A percentile compares a stretch with the other conserved stretches of the same genome.
phyloP scores from a whole-genome alignment of 192 early-diverging fungal genomes.

The Spizellomyces punctatus region DNA sequence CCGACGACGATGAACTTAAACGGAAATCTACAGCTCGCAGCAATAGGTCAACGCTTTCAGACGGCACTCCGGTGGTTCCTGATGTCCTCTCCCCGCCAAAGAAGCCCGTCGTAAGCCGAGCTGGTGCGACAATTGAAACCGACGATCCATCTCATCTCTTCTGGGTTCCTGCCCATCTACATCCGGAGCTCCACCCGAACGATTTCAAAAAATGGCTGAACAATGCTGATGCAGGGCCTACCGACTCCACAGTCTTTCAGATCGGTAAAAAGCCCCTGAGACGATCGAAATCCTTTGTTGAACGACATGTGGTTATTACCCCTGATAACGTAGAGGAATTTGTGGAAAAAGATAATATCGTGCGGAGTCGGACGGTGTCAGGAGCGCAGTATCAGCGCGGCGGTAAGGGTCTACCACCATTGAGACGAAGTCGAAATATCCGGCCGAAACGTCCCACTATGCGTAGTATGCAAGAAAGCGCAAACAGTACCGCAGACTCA shows the following conservation, averaged over 20 bases:
- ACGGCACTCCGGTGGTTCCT: conserved; percentile 19
- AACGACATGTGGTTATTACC: conserved; percentile 40
- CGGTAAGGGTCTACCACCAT: conserved; percentile 31
- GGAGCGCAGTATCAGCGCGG: neutral
- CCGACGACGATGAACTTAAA: too few relatives aligned
- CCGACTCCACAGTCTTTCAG: conserved; percentile 5
- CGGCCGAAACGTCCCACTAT: conserved; percentile 5
- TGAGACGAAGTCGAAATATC: conserved; percentile 16
- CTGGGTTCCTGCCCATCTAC: conserved; percentile 40
- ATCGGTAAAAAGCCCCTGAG: conserved; percentile 26
- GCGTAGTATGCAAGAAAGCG: neutral
- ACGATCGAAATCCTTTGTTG: conserved; percentile 41
- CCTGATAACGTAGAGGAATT: conserved; percentile 37
- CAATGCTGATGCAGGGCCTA: conserved; percentile 3
- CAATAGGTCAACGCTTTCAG: conserved; percentile 14
- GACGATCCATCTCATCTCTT: conserved; percentile 31
- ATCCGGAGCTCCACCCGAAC: conserved; percentile 34
- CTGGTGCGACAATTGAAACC: conserved; percentile 30
- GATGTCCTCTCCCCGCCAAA: conserved; percentile 26
- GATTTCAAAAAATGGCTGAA: conserved; percentile 33
- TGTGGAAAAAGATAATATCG: conserved; percentile 24
- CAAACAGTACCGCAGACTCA: too few relatives aligned
- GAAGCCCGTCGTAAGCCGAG: conserved; percentile 13
- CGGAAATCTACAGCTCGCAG: too few relatives aligned
- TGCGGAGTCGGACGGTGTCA: conserved; percentile 17